Percentiles rank a stretch among this genome's conserved stretches.
Evolutionary conservation across 257 asterid genomes (phyloP).

Genomic region (Linderniella brevidens): DNA sequence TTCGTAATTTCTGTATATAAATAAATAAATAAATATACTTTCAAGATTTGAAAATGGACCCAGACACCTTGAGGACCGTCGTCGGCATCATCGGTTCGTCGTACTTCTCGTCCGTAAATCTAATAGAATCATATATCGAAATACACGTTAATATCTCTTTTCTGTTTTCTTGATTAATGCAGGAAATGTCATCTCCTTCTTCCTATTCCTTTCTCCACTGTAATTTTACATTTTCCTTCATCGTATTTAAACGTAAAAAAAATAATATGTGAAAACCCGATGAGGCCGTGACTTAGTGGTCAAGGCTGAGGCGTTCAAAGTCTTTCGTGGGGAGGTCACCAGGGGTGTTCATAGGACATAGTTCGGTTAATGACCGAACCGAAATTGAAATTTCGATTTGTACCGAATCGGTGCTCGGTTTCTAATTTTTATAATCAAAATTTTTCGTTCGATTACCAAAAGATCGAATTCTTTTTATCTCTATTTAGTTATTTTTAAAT

Average conservation of each 20-base stretch:
- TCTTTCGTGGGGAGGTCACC: too few relatives aligned
- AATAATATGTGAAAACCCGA: background rate
- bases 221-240: constrained; percentile 14
- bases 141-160: background rate
- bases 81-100: constrained; percentile 43
- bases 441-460: too few relatives aligned
- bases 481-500: too few relatives aligned
- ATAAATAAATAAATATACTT: too few relatives aligned
- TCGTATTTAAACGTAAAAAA: too few relatives aligned
- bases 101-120: background rate
- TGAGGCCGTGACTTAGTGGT: too few relatives aligned
- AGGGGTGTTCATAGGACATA: too few relatives aligned
- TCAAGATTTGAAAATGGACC: background rate
- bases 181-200: constrained; percentile 49
- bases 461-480: background rate
- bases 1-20: too few relatives aligned
- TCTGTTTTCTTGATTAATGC: constrained; percentile 5
- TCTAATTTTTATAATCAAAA: too few relatives aligned
- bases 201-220: constrained; percentile 45
- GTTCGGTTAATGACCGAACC: background rate
- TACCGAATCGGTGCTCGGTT: too few relatives aligned
- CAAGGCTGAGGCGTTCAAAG: too few relatives aligned
- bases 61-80: constrained; percentile 17
- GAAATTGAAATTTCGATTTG: too few relatives aligned
- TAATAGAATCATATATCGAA: background rate